Conservation (phyloP, 345 rosid genomes). For the Corchorus olitorius region DNA sequence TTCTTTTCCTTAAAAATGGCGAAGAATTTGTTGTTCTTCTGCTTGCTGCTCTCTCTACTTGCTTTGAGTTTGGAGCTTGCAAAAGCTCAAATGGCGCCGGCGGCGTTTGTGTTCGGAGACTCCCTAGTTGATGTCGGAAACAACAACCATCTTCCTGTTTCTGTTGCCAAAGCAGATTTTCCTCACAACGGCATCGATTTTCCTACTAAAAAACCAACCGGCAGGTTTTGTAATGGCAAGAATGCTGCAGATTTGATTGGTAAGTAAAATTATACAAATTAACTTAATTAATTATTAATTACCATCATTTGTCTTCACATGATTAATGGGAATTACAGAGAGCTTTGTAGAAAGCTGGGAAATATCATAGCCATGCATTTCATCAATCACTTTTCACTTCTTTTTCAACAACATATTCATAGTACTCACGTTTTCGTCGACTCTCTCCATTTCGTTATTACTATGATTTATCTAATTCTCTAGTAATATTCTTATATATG, state of each 20-base stretch:
- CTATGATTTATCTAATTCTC: not conserved
- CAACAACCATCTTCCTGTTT: constrained; percentile 45
- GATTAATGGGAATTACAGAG: not conserved
- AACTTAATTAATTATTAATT: no score
- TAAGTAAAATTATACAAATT: not conserved
- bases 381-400: not conserved
- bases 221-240: constrained; percentile 67
- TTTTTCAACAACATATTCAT: not conserved
- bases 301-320: no score
- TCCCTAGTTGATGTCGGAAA: constrained; percentile 62
- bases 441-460: not conserved
- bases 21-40: not conserved
- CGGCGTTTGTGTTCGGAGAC: constrained; percentile 56
- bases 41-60: not conserved
- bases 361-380: not conserved
- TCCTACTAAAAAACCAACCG: constrained; percentile 46
- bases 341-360: not conserved
- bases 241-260: constrained; percentile 20
- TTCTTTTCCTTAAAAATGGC: not conserved
- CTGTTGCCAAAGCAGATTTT: constrained; percentile 46
- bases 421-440: not conserved
- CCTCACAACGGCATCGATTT: constrained; percentile 58
- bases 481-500: not conserved
- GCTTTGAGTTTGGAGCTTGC: not conserved
- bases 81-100: constrained; percentile 39